Conservation (phyloP, 2,329 filamentous ascomycete species). For the Coniochaeta pulveracea region DNA sequence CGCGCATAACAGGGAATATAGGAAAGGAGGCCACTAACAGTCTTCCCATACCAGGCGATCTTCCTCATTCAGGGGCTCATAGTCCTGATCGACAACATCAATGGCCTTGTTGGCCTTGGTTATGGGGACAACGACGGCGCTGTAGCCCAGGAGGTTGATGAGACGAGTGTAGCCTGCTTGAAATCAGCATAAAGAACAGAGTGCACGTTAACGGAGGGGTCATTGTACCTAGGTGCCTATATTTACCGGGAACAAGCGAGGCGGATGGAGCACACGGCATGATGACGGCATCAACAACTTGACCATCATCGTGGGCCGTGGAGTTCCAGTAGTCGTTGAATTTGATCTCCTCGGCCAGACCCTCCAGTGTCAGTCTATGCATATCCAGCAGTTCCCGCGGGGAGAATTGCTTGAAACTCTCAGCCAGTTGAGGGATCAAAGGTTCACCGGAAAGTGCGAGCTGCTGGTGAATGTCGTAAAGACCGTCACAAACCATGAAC, state of each 20-base stretch:
- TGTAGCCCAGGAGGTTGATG: slow-evolving; percentile 47
- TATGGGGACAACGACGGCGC: slow-evolving; percentile 39
- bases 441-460: slow-evolving; percentile 45
- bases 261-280: slow-evolving; percentile 37
- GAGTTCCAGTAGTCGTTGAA: slow-evolving; percentile 57
- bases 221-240: slow-evolving; percentile 20
- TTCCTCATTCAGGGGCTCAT: slow-evolving; percentile 25
- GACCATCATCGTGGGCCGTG: slow-evolving; percentile 34
- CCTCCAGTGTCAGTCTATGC: slow-evolving; percentile 36
- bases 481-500: slow-evolving; percentile 21
- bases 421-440: slow-evolving; percentile 26
- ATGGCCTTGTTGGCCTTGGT: slow-evolving; percentile 37
- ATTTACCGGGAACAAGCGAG: slow-evolving; percentile 33
- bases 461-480: slow-evolving; percentile 27
- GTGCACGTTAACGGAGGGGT: neutral
- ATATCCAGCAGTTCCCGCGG: slow-evolving; percentile 18
- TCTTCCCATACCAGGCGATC: slow-evolving; percentile 32
- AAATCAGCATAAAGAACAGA: neutral
- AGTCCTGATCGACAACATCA: slow-evolving; percentile 27
- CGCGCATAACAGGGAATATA: neutral
- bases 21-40: slow-evolving; percentile 25
- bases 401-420: slow-evolving; percentile 16
- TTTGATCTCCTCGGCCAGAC: slow-evolving; percentile 41
- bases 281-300: slow-evolving; percentile 44
- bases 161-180: slow-evolving; percentile 6